Evolutionary conservation across 106 monocot genomes (phyloP), one percentile per base, ranked within the genome.

Genomic region (Phalaenopsis aphrodite): DNA sequence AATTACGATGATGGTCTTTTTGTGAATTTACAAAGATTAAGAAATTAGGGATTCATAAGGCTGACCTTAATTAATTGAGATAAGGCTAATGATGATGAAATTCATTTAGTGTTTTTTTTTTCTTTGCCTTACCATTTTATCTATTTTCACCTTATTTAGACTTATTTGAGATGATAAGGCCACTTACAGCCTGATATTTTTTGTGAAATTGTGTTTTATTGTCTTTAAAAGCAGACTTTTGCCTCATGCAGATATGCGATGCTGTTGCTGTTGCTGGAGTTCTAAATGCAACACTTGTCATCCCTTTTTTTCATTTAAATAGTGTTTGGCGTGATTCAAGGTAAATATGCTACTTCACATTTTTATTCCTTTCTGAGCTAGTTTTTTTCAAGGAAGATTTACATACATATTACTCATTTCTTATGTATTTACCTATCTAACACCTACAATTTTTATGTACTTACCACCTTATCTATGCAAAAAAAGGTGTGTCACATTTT

Each of bases 311-410:
- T 79, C 98, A 98, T 83, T 81, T 98, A 45, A 98, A 98, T 76
- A 98, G 98, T 79, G 98, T 98, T 79, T 98, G 98, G 98, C 94
- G 92, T 85, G 98, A 98, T 83, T 85, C 92, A 75, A 98, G 98
- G 98, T 94, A 78, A 81, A 39, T 48, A 41, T 64, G 2, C 12
- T 39, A 15, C 4, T 69, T 69, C 3, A 2, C 36, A 39, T 69
- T 38, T 69, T 37, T 3, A 16, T 30, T 65, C 64, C 12, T 52
- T 52, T 24, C 64, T 65, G 14, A 39, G 9, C 14, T 69, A 3
- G 69, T 15, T 7, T 69, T 69, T 69, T 12, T 69, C 30, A 0
- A 30, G 30, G 30, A 30, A 30, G 30, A 30, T 30, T 30, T 30
- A 30, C 30, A 30, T 30, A 30, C 30, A 30, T 30, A 30, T 30